phyloP scores from a whole-genome alignment of 805 yeast genomes.

The Ogataea allantospora region DNA sequence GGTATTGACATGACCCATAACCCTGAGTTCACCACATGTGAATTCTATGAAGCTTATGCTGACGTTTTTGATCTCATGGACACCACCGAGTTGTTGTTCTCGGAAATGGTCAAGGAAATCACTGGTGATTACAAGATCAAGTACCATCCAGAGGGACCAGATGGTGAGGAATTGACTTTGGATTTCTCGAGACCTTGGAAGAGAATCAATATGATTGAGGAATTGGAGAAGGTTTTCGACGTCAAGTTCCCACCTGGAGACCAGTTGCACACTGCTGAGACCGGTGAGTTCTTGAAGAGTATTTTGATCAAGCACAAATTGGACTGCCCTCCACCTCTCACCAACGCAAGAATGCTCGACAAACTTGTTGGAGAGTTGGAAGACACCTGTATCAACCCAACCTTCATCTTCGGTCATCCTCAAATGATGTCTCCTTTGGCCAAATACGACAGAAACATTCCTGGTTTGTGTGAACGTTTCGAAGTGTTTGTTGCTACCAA shows the following conservation, averaged over 20 bases:
- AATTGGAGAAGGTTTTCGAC: constrained; percentile 79
- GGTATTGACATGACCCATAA: constrained; percentile 98
- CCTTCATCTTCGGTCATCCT: constrained; percentile 97
- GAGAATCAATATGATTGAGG: constrained; percentile 96
- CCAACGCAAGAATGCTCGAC: constrained; percentile 98
- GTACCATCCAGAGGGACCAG: constrained; percentile 94
- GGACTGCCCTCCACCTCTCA: constrained; percentile 85
- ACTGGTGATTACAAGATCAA: constrained; percentile 83
- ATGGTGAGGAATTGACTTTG: constrained; percentile 70
- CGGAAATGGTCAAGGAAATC: constrained; percentile 96
- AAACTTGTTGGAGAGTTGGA: constrained; percentile 96
- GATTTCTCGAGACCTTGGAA: constrained; percentile 98
- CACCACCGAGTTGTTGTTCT: constrained; percentile 87
- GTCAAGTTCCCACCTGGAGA: constrained; percentile 96
- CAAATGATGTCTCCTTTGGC: constrained; percentile 99
- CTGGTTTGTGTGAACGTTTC: constrained; percentile 97
- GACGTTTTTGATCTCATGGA: constrained; percentile 96
- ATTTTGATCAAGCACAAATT: constrained; percentile 75
- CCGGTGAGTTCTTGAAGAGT: constrained; percentile 84
- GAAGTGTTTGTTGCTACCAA: constrained; percentile 98
- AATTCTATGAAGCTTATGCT: constrained; percentile 96
- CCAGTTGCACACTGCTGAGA: constrained; percentile 88
- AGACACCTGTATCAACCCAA: constrained; percentile 93
- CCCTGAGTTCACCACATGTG: constrained; percentile 99
- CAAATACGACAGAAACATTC: constrained; percentile 85